Percentiles rank a stretch among this genome's conserved stretches.
Conservation (phyloP, 345 rosid genomes). For the Gossypium ekmanianum region DNA sequence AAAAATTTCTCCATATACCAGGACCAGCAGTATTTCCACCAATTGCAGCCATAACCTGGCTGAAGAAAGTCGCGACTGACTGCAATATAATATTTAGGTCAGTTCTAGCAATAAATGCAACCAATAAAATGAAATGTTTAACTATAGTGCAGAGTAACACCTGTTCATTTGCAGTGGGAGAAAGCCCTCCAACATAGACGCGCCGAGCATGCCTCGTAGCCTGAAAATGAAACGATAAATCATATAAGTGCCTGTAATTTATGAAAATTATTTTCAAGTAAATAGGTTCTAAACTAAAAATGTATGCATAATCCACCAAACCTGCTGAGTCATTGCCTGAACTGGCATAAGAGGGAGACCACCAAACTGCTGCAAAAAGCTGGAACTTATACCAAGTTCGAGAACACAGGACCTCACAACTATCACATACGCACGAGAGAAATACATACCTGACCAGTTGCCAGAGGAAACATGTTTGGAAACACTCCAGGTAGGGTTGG, state of each 20-base stretch:
- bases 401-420: background rate
- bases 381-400: slow-evolving; percentile 19
- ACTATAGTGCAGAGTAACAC: slow-evolving; percentile 29
- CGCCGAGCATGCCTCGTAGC: slow-evolving; percentile 99
- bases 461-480: slow-evolving; percentile 69
- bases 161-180: slow-evolving; percentile 97
- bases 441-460: slow-evolving; percentile 60
- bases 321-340: slow-evolving; percentile 99
- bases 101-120: slow-evolving; percentile 15
- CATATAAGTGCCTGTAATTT: background rate
- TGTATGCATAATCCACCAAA: slow-evolving; percentile 25
- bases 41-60: slow-evolving; percentile 95
- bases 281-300: background rate
- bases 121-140: background rate
- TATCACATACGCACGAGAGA: background rate
- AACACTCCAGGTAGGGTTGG: slow-evolving; percentile 75
- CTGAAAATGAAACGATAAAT: slow-evolving; percentile 33
- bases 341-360: slow-evolving; percentile 82
- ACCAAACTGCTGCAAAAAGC: slow-evolving; percentile 53
- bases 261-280: background rate
- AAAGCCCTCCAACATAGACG: slow-evolving; percentile 96
- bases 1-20: slow-evolving; percentile 39
- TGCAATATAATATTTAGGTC: slow-evolving; percentile 32
- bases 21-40: slow-evolving; percentile 99
- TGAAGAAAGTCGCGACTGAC: slow-evolving; percentile 90